Evolutionary conservation across 768 basidiomycete species (phyloP).

Genomic region (Peribolospora baueri): DNA sequence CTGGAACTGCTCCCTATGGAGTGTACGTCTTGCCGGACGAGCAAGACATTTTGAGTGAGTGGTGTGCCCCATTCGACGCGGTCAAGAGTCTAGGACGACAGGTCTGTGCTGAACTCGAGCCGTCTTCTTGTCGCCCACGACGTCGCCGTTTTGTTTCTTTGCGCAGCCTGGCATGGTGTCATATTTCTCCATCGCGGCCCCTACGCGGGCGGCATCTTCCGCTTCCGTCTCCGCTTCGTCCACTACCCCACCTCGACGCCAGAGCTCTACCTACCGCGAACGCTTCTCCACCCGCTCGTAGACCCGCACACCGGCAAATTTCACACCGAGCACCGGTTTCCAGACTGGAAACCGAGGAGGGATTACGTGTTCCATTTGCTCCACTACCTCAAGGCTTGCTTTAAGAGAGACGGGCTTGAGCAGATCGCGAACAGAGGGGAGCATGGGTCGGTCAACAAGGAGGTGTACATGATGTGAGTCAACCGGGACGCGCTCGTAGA

Average conservation of each 20-base stretch:
- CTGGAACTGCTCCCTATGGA: neutral
- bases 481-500: neutral
- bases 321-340: slow-evolving; percentile 2
- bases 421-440: neutral
- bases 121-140: neutral
- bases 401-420: slow-evolving; percentile 7
- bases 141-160: neutral
- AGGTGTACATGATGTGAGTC: slow-evolving; percentile 7
- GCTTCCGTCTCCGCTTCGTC: slow-evolving; percentile 5
- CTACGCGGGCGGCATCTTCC: slow-evolving; percentile 3
- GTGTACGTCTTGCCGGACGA: neutral
- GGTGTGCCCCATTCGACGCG: too few relatives aligned
- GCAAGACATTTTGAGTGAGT: slow-evolving; percentile 1
- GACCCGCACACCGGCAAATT: slow-evolving; percentile 5
- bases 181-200: slow-evolving; percentile 7
- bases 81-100: neutral
- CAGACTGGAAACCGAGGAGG: slow-evolving; percentile 4
- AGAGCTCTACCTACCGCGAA: slow-evolving; percentile 1
- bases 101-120: neutral
- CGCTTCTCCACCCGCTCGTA: slow-evolving; percentile 9
- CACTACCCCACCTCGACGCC: neutral
- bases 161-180: slow-evolving; percentile 2
- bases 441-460: slow-evolving; percentile 1
- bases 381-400: slow-evolving; percentile 4
- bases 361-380: slow-evolving; percentile 6